Evolutionary conservation across 768 basidiomycete species (phyloP).

Genomic region (Porpolomopsis calyptriformis): DNA sequence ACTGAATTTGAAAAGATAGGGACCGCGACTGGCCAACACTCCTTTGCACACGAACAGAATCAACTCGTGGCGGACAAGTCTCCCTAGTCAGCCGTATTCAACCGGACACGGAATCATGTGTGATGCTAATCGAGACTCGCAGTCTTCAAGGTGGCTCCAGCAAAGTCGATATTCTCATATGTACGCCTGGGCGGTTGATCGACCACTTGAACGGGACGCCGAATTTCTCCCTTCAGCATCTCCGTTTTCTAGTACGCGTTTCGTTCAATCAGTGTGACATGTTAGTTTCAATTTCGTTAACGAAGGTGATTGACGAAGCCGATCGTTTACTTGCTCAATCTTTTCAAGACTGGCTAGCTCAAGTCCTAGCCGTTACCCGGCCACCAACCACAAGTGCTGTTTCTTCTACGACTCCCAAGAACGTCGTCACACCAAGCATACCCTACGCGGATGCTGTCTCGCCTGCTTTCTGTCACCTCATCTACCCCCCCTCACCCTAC

Average conservation of each 20-base stretch:
- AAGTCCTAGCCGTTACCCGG: constrained; percentile 67
- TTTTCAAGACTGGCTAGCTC: constrained; percentile 90
- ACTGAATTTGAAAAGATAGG: constrained; percentile 38
- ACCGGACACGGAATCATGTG: not conserved
- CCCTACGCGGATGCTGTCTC: constrained; percentile 46
- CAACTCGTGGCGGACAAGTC: constrained; percentile 59
- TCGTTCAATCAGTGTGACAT: not conserved
- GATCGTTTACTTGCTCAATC: constrained; percentile 92
- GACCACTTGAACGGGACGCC: constrained; percentile 85
- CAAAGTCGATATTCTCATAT: constrained; percentile 88
- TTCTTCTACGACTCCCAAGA: not conserved
- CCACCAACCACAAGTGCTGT: constrained; percentile 14
- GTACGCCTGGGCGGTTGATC: constrained; percentile 90
- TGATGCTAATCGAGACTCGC: not conserved
- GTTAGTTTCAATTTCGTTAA: not conserved
- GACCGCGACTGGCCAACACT: constrained; percentile 86
- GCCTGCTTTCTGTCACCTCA: constrained; percentile 43
- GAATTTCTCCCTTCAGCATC: constrained; percentile 86
- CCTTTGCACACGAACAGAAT: constrained; percentile 84
- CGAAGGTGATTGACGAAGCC: constrained; percentile 92
- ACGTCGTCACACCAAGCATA: not conserved
- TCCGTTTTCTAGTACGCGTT: constrained; percentile 77
- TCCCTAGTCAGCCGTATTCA: constrained; percentile 31
- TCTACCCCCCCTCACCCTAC: constrained; percentile 36
- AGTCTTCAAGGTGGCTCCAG: constrained; percentile 81